Conservation (phyloP, 495 filamentous ascomycete genomes). For the Sporormia fimetaria region DNA sequence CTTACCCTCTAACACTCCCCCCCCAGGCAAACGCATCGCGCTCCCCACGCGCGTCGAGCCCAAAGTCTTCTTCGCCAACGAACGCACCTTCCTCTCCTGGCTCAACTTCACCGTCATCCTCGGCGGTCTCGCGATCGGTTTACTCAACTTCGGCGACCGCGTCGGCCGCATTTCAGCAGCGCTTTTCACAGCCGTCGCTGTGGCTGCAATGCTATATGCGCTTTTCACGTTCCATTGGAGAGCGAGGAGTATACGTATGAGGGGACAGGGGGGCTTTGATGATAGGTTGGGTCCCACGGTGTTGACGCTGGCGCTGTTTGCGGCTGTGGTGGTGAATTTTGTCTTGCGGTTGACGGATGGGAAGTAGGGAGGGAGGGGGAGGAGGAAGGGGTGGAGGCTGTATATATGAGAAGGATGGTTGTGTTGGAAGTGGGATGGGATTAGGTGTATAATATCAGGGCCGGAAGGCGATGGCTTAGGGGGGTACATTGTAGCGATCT, state of each 20-base stretch:
- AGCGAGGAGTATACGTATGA: slow-evolving; percentile 78
- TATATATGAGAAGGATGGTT: neutral
- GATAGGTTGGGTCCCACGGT: slow-evolving; percentile 89
- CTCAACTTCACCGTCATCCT: slow-evolving; percentile 98
- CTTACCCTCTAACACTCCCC: slow-evolving; percentile 15
- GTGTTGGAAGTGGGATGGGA: neutral
- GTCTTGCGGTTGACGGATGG: slow-evolving; percentile 63
- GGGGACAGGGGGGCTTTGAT: slow-evolving; percentile 91
- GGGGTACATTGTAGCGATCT: no score
- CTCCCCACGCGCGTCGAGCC: slow-evolving; percentile 96
- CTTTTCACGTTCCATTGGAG: slow-evolving; percentile 94
- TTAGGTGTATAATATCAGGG: no score
- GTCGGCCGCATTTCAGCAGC: slow-evolving; percentile 84
- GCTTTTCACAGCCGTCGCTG: slow-evolving; percentile 87
- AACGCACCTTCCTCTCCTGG: slow-evolving; percentile 98
- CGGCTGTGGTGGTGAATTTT: slow-evolving; percentile 89
- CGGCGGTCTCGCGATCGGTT: slow-evolving; percentile 85
- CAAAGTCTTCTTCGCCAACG: slow-evolving; percentile 99
- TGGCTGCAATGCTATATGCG: slow-evolving; percentile 92
- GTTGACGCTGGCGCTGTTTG: slow-evolving; percentile 68
- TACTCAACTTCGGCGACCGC: slow-evolving; percentile 95
- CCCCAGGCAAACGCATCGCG: slow-evolving; percentile 89
- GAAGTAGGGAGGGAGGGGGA: slow-evolving; percentile 1
- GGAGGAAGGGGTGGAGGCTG: neutral
- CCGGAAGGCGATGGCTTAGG: no score